phyloP scores from a whole-genome alignment of 2,329 filamentous ascomycete genomes.

The Fusarium foetens region DNA sequence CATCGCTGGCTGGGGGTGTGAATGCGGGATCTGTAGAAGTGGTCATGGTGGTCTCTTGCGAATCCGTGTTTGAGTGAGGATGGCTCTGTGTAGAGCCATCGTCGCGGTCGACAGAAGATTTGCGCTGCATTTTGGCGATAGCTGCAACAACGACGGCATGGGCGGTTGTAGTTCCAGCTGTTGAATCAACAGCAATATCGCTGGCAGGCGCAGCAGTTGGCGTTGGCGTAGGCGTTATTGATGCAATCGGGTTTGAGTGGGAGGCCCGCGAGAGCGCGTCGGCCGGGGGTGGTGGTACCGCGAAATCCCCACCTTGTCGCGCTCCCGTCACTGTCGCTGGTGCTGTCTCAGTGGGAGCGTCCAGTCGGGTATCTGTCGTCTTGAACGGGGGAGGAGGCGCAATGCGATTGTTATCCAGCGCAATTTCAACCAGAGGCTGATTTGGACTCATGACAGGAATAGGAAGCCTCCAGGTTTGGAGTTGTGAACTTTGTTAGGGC shows the following conservation, averaged over 20 bases:
- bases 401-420: slow-evolving; percentile 34
- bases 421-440: slow-evolving; percentile 38
- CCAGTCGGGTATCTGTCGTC: slow-evolving; percentile 16
- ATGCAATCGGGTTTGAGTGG: slow-evolving; percentile 37
- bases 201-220: slow-evolving; percentile 10
- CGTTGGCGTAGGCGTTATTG: slow-evolving; percentile 13
- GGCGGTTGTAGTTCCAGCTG: slow-evolving; percentile 23
- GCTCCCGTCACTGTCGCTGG: slow-evolving; percentile 21
- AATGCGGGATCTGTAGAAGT: slow-evolving; percentile 40
- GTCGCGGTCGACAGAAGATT: slow-evolving; percentile 34
- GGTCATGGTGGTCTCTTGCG: slow-evolving; percentile 42
- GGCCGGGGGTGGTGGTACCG: slow-evolving; percentile 37
- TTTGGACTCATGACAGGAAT: slow-evolving; percentile 35
- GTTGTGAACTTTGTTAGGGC: slow-evolving; percentile 19
- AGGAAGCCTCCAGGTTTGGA: slow-evolving; percentile 6
- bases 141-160: slow-evolving; percentile 19
- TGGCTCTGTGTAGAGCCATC: slow-evolving; percentile 43
- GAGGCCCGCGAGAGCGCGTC: slow-evolving; percentile 43
- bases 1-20: slow-evolving; percentile 42
- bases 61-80: slow-evolving; percentile 39
- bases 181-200: slow-evolving; percentile 21
- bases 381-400: slow-evolving; percentile 31
- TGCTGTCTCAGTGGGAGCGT: slow-evolving; percentile 25
- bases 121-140: slow-evolving; percentile 30
- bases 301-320: slow-evolving; percentile 44